Conservation (phyloP, 192 early-diverging fungal genomes). For the Glomus cerebriforme region DNA sequence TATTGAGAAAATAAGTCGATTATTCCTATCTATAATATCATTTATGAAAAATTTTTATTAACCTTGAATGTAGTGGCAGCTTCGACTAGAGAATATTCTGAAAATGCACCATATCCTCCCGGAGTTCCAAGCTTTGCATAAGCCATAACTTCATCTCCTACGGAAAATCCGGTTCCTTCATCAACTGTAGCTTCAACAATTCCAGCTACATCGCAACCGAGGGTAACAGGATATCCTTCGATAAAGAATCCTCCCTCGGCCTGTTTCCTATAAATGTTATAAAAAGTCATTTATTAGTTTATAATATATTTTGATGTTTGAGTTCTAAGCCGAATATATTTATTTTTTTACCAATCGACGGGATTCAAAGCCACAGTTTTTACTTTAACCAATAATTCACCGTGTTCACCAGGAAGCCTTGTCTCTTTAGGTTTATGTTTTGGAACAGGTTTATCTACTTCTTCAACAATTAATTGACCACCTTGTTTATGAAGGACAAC, state of each 20-base stretch:
- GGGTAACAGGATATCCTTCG: slow-evolving; percentile 42
- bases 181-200: slow-evolving; percentile 43
- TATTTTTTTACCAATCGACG: not conserved
- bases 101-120: slow-evolving; percentile 40
- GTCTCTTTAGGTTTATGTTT: not conserved
- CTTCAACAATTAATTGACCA: not conserved
- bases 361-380: slow-evolving; percentile 26
- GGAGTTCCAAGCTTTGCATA: slow-evolving; percentile 25
- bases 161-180: slow-evolving; percentile 41
- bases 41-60: not conserved
- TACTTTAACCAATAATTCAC: slow-evolving; percentile 7
- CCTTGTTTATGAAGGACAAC: not conserved
- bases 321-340: not conserved
- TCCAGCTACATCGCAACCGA: slow-evolving; percentile 60
- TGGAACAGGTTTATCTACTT: not conserved
- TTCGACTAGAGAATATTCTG: slow-evolving; percentile 37
- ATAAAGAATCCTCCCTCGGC: not conserved
- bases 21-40: not conserved
- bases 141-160: slow-evolving; percentile 55
- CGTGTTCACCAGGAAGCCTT: not conserved
- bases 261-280: not conserved
- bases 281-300: not conserved
- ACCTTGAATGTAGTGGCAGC: slow-evolving; percentile 29
- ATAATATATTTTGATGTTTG: not conserved
- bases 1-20: not conserved